These are phyloP conservation scores for Aspergillus nomiae DNA, from an alignment of 2,329 filamentous ascomycete species.

Conservation along the genomic window DNA sequence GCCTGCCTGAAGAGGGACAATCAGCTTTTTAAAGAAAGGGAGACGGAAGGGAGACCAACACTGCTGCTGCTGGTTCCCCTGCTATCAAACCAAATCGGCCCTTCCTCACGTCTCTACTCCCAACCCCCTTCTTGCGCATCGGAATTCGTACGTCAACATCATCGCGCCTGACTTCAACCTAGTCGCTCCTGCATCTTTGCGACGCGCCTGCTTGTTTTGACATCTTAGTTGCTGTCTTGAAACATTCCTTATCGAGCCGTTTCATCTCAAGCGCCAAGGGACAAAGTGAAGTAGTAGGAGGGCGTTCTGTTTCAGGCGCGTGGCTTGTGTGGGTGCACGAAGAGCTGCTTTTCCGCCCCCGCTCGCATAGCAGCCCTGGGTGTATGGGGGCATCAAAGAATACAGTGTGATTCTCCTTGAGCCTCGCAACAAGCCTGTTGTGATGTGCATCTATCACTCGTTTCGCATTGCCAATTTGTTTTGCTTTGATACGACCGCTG, in stretches of 20 bases:
- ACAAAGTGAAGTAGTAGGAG: conserved; percentile 7
- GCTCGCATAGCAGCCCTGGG: conserved; percentile 6
- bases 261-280: conserved; percentile 17
- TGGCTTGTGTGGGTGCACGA: conserved; percentile 15
- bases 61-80: conserved; percentile 22
- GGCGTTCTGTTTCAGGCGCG: conserved; percentile 19
- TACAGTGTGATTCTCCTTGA: conserved; percentile 17
- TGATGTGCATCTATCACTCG: conserved; percentile 27
- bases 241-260: conserved; percentile 31
- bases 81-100: conserved; percentile 18
- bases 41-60: conserved; percentile 26
- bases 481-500: conserved; percentile 21
- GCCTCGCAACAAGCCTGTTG: conserved; percentile 30
- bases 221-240: conserved; percentile 29
- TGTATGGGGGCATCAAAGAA: conserved; percentile 20
- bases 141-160: conserved; percentile 19
- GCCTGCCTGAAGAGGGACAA: conserved; percentile 14
- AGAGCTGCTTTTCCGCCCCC: conserved; percentile 8
- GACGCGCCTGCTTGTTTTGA: conserved; percentile 26
- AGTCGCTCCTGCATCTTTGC: conserved; percentile 26
- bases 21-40: conserved; percentile 26
- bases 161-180: conserved; percentile 21
- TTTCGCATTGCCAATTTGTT: conserved; percentile 18
- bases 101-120: conserved; percentile 9
- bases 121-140: not conserved